Percentiles rank a stretch among this genome's conserved stretches.
These are phyloP conservation scores for Ramaria rubella DNA, from an alignment of 768 basidiomycete species.

Conservation along the genomic window DNA sequence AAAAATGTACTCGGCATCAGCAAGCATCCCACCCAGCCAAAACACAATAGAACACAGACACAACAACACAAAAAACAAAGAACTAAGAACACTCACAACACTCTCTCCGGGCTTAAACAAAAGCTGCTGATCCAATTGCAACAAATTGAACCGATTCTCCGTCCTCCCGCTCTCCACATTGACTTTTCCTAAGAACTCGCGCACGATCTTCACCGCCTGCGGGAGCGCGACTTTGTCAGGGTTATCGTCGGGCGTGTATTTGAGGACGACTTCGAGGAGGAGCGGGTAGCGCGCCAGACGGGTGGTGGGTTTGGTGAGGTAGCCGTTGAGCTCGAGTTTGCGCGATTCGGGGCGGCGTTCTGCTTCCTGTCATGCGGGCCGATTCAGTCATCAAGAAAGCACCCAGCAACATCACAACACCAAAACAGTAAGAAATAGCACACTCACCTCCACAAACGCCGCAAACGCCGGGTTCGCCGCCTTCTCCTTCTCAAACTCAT, in stretches of 20 bases:
- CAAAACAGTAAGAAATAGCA: background rate
- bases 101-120: constrained; percentile 85
- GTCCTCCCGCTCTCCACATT: constrained; percentile 92
- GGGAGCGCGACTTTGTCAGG: constrained; percentile 75
- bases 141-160: constrained; percentile 92
- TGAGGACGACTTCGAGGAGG: constrained; percentile 83
- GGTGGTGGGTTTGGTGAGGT: constrained; percentile 96
- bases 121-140: constrained; percentile 89
- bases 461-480: constrained; percentile 86
- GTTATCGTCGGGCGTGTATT: constrained; percentile 86
- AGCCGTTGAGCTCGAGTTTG: constrained; percentile 95
- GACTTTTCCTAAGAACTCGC: constrained; percentile 79
- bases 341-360: constrained; percentile 93
- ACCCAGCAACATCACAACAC: background rate
- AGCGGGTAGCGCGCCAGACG: constrained; percentile 95
- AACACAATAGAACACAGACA: no score
- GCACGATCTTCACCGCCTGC: constrained; percentile 68
- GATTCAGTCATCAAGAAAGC: background rate
- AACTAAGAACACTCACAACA: constrained; percentile 53
- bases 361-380: no score
- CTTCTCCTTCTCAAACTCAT: constrained; percentile 99
- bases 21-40: background rate
- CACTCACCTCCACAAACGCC: constrained; percentile 85
- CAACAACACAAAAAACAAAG: background rate
- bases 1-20: background rate